Base-by-base conservation (phyloP, 306 rosid species). In the Luffa acutangula region DNA sequence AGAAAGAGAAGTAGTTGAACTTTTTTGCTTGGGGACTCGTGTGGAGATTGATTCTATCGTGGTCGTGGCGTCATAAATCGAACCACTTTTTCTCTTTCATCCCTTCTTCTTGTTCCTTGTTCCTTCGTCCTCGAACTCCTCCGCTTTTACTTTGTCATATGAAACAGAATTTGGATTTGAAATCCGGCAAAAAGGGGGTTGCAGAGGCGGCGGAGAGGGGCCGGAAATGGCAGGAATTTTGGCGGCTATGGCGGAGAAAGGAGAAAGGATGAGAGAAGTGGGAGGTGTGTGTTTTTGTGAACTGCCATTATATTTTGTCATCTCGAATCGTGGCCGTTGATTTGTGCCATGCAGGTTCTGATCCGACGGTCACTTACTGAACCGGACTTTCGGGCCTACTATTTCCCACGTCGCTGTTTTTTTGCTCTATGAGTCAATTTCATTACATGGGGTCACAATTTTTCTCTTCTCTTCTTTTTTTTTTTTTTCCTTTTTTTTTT, bases 201-300 rank as follows among this genome's bases (percentile, higher is more conserved):
- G 78, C 60, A 31, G 78, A 3, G 78, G 60, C 78, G 62, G 78
- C 42, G 77, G 45, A 73, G 78, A 45, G 41, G 39, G 41, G 76
- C 57, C 11, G 56, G 76, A 21, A 71, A 46, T 25, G 58, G 57
- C 58, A 71, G 76, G 36, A 75, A 75, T 34, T 45, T 37, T 52
- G 78, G 78, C 77, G 77, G 59, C 77, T 72, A 72, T 72, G 77
- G 59, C 49, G 64, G 78, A 75, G 78, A 75, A 53, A 33, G 63
- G 3, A 70, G 34, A 67, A 49, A 17, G 42, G 78, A 48, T 48
- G 62, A 67, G 70, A 20, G 76, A 70, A 70, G 75, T 45, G 70
- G 62, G 77, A 73, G 62, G 46, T 33, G 42, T 21, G 14, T 33
- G n/a, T 74, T 51, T 70, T 2, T 34, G 46, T 17, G 48, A 20